Conservation (phyloP, 208 protist genomes). For the Tritrichomonas foetus region DNA sequence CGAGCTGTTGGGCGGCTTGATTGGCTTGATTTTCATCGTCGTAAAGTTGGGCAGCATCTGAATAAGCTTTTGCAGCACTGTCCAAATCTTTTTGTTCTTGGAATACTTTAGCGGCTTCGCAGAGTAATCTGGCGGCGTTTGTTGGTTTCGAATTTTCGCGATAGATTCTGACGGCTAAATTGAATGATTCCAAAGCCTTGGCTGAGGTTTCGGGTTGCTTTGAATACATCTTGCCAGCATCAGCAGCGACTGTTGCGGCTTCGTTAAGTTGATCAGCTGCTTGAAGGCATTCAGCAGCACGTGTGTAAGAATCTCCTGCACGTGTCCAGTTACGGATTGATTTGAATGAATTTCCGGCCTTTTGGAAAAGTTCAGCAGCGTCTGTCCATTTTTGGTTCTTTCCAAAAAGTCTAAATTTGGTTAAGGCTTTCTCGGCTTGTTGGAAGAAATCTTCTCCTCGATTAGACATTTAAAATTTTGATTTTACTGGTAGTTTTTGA, state of each 20-base stretch:
- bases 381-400: background rate
- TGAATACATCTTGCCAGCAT: background rate
- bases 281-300: background rate
- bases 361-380: background rate
- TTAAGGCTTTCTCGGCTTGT: background rate
- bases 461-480: background rate
- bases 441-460: background rate
- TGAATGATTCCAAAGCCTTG: background rate
- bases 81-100: background rate
- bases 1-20: background rate
- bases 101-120: conserved; percentile 1
- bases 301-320: background rate
- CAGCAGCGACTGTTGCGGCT: background rate
- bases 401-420: background rate
- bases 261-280: no score
- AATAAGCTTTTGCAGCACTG: background rate
- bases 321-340: background rate
- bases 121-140: background rate
- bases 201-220: background rate
- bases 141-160: background rate
- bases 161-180: background rate
- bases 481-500: no score
- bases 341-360: background rate
- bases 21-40: background rate
- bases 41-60: background rate